Evolutionary conservation across 169 alveolate species (phyloP).

Genomic region (Plasmodium vivax): DNA sequence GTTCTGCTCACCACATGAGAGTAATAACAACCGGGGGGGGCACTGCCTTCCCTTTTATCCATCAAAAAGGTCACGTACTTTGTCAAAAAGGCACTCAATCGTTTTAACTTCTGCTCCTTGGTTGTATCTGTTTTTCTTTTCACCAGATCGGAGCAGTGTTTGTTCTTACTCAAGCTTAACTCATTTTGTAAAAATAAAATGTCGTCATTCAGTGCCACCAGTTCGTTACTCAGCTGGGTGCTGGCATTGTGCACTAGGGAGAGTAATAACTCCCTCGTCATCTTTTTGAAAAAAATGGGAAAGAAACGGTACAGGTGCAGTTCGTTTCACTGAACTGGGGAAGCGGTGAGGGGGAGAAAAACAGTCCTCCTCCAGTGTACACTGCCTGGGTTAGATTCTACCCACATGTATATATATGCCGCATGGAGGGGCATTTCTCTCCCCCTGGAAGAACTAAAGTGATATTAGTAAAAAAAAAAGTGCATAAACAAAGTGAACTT

Average conservation of each 20-base stretch:
- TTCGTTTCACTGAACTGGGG: background rate
- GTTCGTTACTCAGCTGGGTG: constrained; percentile 30
- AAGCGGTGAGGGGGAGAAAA: background rate
- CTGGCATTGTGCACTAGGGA: constrained; percentile 52
- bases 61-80: constrained; percentile 26
- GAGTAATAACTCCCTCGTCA: constrained; percentile 28
- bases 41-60: constrained; percentile 1
- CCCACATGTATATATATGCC: background rate
- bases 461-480: background rate
- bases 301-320: background rate
- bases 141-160: background rate
- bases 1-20: background rate
- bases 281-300: background rate
- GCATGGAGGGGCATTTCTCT: background rate
- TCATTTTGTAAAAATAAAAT: constrained; percentile 12
- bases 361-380: background rate
- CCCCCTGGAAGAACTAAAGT: background rate
- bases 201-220: constrained; percentile 31
- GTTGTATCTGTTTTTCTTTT: constrained; percentile 1
- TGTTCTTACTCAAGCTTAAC: constrained; percentile 3
- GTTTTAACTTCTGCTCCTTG: constrained; percentile 14
- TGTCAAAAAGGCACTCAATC: constrained; percentile 31
- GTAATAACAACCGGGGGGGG: background rate
- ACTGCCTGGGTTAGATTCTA: background rate
- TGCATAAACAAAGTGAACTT: background rate